Percentiles rank a stretch among this genome's conserved stretches.
Evolutionary conservation across 495 filamentous ascomycete species (phyloP).

Genomic region (Bacidia rubella): DNA sequence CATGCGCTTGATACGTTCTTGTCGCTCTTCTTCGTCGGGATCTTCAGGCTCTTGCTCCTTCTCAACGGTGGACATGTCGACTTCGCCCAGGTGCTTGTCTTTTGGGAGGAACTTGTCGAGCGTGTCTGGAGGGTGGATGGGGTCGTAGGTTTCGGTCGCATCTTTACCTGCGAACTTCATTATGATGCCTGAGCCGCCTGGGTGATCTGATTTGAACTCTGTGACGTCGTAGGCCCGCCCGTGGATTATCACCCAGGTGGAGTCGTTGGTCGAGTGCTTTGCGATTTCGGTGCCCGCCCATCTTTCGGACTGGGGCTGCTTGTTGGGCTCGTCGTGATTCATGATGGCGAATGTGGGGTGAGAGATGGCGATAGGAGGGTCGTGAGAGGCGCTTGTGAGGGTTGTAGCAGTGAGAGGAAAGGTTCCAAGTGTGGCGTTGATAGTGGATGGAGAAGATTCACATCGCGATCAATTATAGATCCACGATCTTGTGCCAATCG

Average conservation of each 20-base stretch:
- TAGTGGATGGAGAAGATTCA: not conserved
- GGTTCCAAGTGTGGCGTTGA: not conserved
- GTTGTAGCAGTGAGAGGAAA: not conserved
- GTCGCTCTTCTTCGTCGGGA: constrained; percentile 64
- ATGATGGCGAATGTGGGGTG: constrained; percentile 15
- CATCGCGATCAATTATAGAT: not conserved
- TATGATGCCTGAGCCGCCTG: constrained; percentile 71
- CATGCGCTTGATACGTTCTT: constrained; percentile 62
- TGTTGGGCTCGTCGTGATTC: constrained; percentile 20
- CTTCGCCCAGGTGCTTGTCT: constrained; percentile 70
- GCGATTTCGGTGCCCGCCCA: constrained; percentile 66
- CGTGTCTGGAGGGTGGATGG: constrained; percentile 82
- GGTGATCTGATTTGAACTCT: constrained; percentile 84
- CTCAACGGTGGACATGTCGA: constrained; percentile 78
- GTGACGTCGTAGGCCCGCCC: constrained; percentile 85
- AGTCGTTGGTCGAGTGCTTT: constrained; percentile 71
- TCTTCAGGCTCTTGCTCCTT: constrained; percentile 54
- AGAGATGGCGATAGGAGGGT: not conserved
- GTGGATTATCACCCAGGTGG: constrained; percentile 74
- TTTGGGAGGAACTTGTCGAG: constrained; percentile 49
- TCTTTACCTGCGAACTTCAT: constrained; percentile 75
- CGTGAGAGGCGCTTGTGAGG: not conserved
- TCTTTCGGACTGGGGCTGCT: constrained; percentile 22
- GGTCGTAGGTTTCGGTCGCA: constrained; percentile 81
- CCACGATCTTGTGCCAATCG: not conserved